A percentile compares a stretch with the other conserved stretches of the same genome.
These are phyloP conservation scores for Juglanconis oblonga DNA, from an alignment of 2,329 filamentous ascomycete genomes.

Conservation along the genomic window DNA sequence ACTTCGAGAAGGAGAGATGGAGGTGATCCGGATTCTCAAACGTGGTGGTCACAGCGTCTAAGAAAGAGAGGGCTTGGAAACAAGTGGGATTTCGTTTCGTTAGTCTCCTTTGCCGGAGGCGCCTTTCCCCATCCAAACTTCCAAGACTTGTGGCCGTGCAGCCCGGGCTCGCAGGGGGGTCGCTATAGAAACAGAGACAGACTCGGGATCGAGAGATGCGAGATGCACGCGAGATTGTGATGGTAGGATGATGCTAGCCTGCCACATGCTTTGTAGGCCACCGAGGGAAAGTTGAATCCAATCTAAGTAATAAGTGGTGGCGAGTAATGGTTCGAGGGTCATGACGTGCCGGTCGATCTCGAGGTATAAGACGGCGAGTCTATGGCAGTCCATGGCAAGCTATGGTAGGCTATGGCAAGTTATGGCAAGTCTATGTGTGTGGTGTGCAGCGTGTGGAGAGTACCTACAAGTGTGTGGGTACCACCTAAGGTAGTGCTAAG, in stretches of 20 bases:
- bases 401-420: too few relatives aligned
- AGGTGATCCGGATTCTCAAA: not conserved
- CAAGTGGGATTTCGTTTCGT: conserved; percentile 3
- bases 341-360: not conserved
- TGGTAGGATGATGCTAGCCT: too few relatives aligned
- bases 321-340: not conserved
- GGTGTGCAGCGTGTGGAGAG: too few relatives aligned
- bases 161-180: not conserved
- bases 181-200: not conserved
- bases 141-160: not conserved
- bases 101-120: not conserved
- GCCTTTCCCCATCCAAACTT: not conserved
- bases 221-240: not conserved
- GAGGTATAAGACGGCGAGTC: too few relatives aligned
- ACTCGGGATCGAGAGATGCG: not conserved
- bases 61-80: not conserved
- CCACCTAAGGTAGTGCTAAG: not conserved
- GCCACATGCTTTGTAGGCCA: too few relatives aligned
- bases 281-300: not conserved
- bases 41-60: not conserved
- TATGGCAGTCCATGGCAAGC: too few relatives aligned
- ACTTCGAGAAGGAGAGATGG: not conserved
- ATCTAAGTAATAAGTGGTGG: not conserved
- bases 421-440: too few relatives aligned
- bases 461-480: too few relatives aligned